Base-by-base conservation (phyloP, 2,329 filamentous ascomycete genomes). In the Cercospora beticola region DNA sequence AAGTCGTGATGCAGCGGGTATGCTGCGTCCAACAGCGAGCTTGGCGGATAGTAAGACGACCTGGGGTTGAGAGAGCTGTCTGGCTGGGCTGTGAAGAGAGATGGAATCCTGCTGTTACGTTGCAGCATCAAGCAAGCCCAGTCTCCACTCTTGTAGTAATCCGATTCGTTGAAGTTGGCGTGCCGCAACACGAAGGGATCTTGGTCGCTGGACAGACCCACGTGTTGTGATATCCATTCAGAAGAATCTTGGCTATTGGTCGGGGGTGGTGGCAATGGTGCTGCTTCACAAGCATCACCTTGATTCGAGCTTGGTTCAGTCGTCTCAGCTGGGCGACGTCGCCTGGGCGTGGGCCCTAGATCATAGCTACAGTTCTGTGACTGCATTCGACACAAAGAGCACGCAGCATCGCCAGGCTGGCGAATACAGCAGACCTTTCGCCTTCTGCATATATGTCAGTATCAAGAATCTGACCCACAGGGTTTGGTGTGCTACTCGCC, bases 341-440 rank as follows among this genome's bases (percentile, higher is more conserved):
- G 49, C 60, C 72, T 67, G 23, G 71, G 71, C 33, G 72, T 74
- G 23, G 72, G 72, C 28, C 72, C 72, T 30, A 71, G 68, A 52
- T 72, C 66, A 63, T 74, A 74, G 30, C 68, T 60, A 40, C 72
- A 74, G 36, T 33, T 58, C 8, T 67, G 68, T 28, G 70, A 68
- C 52, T 73, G 70, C 71, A 73, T 71, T 18, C 71, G 68, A 54
- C 70, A 70, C 9, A 73, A 60, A 23, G 68, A 72, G 60, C 71
- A 74, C 7, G 72, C 72, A 65, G 69, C 71, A 46, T 74, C 72
- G 36, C 72, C 72, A 43, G 69, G 65, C 54, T 73, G 69, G 31
- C 71, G 59, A 18, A 74, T 74, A 52, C 72, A 74, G 67, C 72
- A 74, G 16, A 74, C 72, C 63, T 74, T 74, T 36, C 70, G 58